Conservation (phyloP, 1,284 basidiomycete species). For the Termitomyces sp. region DNA sequence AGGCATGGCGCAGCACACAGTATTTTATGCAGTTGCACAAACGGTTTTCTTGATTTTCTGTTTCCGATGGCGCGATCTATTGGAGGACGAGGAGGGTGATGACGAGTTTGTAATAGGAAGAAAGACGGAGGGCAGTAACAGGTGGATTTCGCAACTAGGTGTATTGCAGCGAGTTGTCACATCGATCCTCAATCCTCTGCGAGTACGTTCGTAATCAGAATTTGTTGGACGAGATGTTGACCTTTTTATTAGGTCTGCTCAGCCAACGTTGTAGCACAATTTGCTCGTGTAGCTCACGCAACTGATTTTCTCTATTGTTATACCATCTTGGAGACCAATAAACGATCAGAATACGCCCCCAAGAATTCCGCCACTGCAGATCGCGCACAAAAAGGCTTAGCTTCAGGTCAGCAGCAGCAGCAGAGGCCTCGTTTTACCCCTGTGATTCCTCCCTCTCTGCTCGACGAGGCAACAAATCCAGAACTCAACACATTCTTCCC, state of each 20-base stretch:
- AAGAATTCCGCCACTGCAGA: constrained; percentile 15
- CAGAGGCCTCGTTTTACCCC: constrained; percentile 7
- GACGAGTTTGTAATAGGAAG: constrained; percentile 35
- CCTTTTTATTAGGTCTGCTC: constrained; percentile 72
- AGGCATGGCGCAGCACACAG: constrained; percentile 51
- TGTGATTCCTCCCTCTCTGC: constrained; percentile 27
- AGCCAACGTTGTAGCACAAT: constrained; percentile 86
- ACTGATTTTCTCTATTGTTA: constrained; percentile 96
- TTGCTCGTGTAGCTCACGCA: constrained; percentile 89
- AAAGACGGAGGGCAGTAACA: constrained; percentile 33
- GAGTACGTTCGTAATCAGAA: constrained; percentile 40
- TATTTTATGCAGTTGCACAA: constrained; percentile 94
- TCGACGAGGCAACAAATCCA: constrained; percentile 43
- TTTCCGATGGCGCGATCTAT: constrained; percentile 91
- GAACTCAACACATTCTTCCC: constrained; percentile 96
- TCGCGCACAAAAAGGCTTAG: background rate
- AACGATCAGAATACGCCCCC: constrained; percentile 22
- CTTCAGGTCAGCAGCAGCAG: constrained; percentile 4
- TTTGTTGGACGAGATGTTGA: background rate
- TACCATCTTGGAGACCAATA: constrained; percentile 87
- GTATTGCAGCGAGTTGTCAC: constrained; percentile 80
- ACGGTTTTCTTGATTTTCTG: constrained; percentile 97
- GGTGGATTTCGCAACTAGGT: constrained; percentile 84
- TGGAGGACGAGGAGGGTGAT: constrained; percentile 53
- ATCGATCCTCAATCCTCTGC: constrained; percentile 86